Percentiles rank a stretch among this genome's conserved stretches.
phyloP scores from a whole-genome alignment of 352 stramenopile species.

The Halophytophthora polymorphica region DNA sequence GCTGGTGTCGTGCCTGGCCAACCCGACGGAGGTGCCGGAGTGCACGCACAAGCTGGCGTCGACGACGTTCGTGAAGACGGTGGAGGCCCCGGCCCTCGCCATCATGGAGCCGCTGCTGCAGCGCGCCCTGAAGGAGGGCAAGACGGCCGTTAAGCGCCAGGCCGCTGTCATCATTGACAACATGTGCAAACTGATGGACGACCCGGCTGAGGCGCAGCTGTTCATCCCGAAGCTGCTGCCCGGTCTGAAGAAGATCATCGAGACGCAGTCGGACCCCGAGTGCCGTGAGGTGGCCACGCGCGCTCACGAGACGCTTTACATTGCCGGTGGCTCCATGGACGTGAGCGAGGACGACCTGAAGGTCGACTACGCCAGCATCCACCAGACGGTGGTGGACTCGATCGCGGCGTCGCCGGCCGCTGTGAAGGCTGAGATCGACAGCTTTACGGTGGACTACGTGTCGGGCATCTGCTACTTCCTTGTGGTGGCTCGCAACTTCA shows the following conservation, averaged over 20 bases:
- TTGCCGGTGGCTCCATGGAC: slow-evolving; percentile 92
- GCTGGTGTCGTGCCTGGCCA: slow-evolving; percentile 96
- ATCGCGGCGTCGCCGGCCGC: slow-evolving; percentile 70
- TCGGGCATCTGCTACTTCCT: slow-evolving; percentile 83
- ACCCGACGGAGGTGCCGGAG: slow-evolving; percentile 96
- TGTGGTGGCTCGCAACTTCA: slow-evolving; percentile 91
- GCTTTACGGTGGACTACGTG: slow-evolving; percentile 89
- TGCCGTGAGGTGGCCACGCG: slow-evolving; percentile 94
- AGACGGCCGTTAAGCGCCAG: slow-evolving; percentile 96
- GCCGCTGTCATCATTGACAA: slow-evolving; percentile 99
- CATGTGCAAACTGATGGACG: slow-evolving; percentile 99
- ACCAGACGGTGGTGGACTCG: slow-evolving; percentile 76
- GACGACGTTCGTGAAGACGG: slow-evolving; percentile 99
- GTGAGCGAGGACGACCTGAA: slow-evolving; percentile 90
- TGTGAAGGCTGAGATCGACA: slow-evolving; percentile 88
- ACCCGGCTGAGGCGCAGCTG: slow-evolving; percentile 94
- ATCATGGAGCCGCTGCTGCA: slow-evolving; percentile 97
- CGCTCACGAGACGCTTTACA: slow-evolving; percentile 93
- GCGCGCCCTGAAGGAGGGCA: slow-evolving; percentile 94
- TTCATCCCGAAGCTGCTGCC: slow-evolving; percentile 98
- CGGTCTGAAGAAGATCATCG: slow-evolving; percentile 95
- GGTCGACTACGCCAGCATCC: slow-evolving; percentile 86
- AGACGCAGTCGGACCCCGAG: slow-evolving; percentile 95
- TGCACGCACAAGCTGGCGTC: slow-evolving; percentile 98
- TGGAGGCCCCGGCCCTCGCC: slow-evolving; percentile 94